A percentile compares a stretch with the other conserved stretches of the same genome.
Conservation (phyloP, 202 grass and related monocot species). For the Schoenoplectus triqueter region DNA sequence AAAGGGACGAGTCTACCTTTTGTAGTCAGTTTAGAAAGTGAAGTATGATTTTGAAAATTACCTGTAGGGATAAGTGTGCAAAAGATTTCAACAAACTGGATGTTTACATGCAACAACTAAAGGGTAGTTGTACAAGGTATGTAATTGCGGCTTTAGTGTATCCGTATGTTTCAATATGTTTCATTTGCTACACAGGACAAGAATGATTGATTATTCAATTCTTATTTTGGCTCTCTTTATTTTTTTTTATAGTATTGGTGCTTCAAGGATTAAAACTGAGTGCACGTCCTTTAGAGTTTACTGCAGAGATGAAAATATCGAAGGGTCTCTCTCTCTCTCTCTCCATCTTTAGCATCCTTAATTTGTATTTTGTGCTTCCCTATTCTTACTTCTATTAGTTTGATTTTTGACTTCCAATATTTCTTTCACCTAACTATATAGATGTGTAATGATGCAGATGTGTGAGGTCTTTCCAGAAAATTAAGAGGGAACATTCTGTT, state of each 20-base stretch:
- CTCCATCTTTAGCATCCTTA: slow-evolving; percentile 22
- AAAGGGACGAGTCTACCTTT: slow-evolving; percentile 18
- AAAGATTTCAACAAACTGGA: slow-evolving; percentile 90
- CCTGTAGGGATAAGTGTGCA: slow-evolving; percentile 70
- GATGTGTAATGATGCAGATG: slow-evolving; percentile 63
- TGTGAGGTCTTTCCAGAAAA: slow-evolving; percentile 72
- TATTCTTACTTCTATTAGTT: slow-evolving; percentile 15
- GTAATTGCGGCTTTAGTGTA: slow-evolving; percentile 21
- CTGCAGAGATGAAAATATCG: slow-evolving; percentile 65
- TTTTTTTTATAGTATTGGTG: slow-evolving; percentile 75
- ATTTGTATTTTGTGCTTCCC: slow-evolving; percentile 6
- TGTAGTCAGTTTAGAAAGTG: slow-evolving; percentile 42
- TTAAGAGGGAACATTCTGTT: slow-evolving; percentile 77
- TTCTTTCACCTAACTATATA: slow-evolving; percentile 15
- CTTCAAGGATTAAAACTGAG: slow-evolving; percentile 93
- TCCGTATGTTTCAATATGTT: slow-evolving; percentile 13
- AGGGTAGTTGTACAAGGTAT: slow-evolving; percentile 92
- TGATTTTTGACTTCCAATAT: background rate
- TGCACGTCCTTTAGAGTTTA: slow-evolving; percentile 75
- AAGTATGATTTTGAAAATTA: slow-evolving; percentile 16
- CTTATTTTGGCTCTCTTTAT: slow-evolving; percentile 4
- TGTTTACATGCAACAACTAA: slow-evolving; percentile 82
- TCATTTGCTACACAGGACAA: slow-evolving; percentile 14
- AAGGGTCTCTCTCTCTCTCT: slow-evolving; percentile 60
- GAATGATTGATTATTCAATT: background rate